Conservation (phyloP, 2,329 filamentous ascomycete genomes). For the Diaporthe longicolla region DNA sequence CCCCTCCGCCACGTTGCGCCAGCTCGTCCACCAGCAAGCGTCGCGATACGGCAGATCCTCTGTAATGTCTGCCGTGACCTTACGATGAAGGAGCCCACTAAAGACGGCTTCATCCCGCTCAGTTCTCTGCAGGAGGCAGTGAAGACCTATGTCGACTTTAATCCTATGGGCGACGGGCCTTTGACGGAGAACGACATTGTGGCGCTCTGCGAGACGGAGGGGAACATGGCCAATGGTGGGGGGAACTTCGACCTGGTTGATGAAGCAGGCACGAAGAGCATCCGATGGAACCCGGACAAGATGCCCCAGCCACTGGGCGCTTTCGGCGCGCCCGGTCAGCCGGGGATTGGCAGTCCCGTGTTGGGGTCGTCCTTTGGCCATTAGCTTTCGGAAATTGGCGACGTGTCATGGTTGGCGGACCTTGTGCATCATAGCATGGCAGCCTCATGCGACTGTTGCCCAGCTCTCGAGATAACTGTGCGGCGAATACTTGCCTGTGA, state of each 20-base stretch:
- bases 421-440: constrained; percentile 20
- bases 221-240: constrained; percentile 87
- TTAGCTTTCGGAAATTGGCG: constrained; percentile 18
- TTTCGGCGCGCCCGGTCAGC: constrained; percentile 73
- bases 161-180: constrained; percentile 54
- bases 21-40: constrained; percentile 72
- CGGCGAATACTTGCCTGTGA: constrained; percentile 7
- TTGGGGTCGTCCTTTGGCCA: constrained; percentile 57
- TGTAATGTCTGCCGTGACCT: constrained; percentile 83
- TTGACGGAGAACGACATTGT: constrained; percentile 78
- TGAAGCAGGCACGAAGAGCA: constrained; percentile 59
- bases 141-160: constrained; percentile 74
- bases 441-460: constrained; percentile 8
- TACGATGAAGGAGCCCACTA: constrained; percentile 54
- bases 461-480: constrained; percentile 1
- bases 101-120: constrained; percentile 79
- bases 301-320: constrained; percentile 57
- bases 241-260: constrained; percentile 83
- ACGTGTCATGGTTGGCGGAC: constrained; percentile 40
- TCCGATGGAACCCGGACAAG: constrained; percentile 64
- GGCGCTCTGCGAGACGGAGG: constrained; percentile 91
- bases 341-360: constrained; percentile 74
- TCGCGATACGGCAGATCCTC: constrained; percentile 79
- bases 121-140: constrained; percentile 60
- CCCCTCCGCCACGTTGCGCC: constrained; percentile 53